Evolutionary conservation across 2,329 filamentous ascomycete genomes (phyloP), one percentile per base, ranked within the genome.

Genomic region (Neopestalotiopsis rosae): DNA sequence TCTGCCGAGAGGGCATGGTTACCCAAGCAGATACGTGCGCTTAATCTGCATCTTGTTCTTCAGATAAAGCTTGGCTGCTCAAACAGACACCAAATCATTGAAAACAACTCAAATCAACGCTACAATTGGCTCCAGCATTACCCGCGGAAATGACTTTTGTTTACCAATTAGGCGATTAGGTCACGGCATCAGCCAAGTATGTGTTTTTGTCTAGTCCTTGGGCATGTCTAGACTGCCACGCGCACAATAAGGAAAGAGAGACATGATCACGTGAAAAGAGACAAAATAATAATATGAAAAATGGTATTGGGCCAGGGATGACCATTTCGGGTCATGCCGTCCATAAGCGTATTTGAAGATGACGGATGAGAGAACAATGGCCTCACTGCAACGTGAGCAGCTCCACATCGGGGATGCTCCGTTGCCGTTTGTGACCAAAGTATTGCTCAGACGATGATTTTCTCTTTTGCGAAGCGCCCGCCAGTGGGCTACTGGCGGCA

Each of bases 321-420:
- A 69, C 71, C 72, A 65, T 38, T 66, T 61, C 59, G 72, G 70
- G 71, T 62, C 75, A 76, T 73, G 74, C 75, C 75, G 76, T 76
- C 76, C 76, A 75, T 76, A 67, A 66, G 69, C 75, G 75, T 77
- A 64, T 71, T 75, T 71, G 66, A 38, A 57, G 57, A 66, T 67
- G 62, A 45, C 61, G 59, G 20, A 68, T 72, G 65, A 69, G 61
- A 66, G 34, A 63, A 40, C 17, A 32, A 28, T 30, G 4, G 20
- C 34, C 10, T 67, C 30, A 64, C 32, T 67, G 52, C 20, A 67
- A 42, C 14, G 65, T 38, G 7, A 73, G 70, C 32, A 57, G 56
- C 71, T 85, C 84, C 66, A 89, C 84, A 72, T 90, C 87, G 28
- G 87, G 87, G 70, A 89, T 86, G 78, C 88, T 90, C 75, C 87